A percentile compares a stretch with the other conserved stretches of the same genome.
These are phyloP conservation scores for Acidiella bohemica DNA, from an alignment of 495 filamentous ascomycete species.

Conservation along the genomic window DNA sequence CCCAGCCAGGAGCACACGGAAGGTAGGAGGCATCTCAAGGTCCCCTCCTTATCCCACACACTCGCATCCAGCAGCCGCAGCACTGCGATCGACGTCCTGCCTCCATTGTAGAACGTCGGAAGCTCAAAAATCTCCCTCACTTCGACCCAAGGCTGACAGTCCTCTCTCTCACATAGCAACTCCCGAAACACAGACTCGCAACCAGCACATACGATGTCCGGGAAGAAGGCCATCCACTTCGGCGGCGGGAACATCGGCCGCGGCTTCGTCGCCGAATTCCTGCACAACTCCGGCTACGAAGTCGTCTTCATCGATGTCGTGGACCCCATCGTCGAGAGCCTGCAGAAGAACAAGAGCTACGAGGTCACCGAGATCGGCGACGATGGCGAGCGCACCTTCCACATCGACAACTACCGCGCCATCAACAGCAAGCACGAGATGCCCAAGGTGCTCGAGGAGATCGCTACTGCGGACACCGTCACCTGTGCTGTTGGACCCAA, in stretches of 20 bases:
- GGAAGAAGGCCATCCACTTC: constrained; percentile 80
- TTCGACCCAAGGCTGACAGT: background rate
- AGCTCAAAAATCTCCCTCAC: too few species aligned
- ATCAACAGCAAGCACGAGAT: constrained; percentile 85
- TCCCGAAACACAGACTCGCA: background rate
- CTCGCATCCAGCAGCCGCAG: too few species aligned
- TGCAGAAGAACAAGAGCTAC: constrained; percentile 66
- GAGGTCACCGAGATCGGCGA: constrained; percentile 84
- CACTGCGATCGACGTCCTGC: too few species aligned
- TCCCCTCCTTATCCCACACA: too few species aligned
- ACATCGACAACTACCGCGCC: constrained; percentile 84
- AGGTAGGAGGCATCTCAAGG: too few species aligned
- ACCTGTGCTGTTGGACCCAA: constrained; percentile 95
- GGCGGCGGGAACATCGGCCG: constrained; percentile 78
- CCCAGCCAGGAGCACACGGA: too few species aligned
- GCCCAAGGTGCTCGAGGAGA: constrained; percentile 65
- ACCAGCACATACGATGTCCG: constrained; percentile 17
- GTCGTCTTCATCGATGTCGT: constrained; percentile 93
- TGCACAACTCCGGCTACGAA: constrained; percentile 76
- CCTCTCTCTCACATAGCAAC: background rate
- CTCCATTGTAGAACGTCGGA: too few species aligned
- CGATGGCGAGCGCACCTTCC: constrained; percentile 66
- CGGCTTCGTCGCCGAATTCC: constrained; percentile 55
- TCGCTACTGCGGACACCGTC: constrained; percentile 72
- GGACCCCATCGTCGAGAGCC: constrained; percentile 56